Conservation (phyloP, 2,329 filamentous ascomycete species). For the Exophiala aquamarina region DNA sequence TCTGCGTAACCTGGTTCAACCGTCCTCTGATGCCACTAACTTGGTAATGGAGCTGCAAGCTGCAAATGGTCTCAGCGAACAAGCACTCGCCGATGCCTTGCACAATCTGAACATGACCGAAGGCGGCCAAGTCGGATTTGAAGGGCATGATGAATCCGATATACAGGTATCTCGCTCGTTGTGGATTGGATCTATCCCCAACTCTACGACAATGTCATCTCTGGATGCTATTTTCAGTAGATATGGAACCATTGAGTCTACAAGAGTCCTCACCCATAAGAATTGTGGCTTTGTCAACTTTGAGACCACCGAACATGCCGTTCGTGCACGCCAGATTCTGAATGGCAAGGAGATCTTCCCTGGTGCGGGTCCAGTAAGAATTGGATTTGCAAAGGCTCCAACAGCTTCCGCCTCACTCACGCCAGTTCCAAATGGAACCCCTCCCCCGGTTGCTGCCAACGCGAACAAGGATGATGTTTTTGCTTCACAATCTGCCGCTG, state of each 20-base stretch:
- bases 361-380: slow-evolving; percentile 87
- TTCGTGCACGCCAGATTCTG: slow-evolving; percentile 80
- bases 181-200: slow-evolving; percentile 96
- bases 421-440: slow-evolving; percentile 85
- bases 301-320: slow-evolving; percentile 84
- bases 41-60: slow-evolving; percentile 20
- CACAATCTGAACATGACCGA: slow-evolving; percentile 24
- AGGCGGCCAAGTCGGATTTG: slow-evolving; percentile 50
- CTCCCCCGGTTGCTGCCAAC: slow-evolving; percentile 74
- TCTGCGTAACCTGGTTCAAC: slow-evolving; percentile 71
- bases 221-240: slow-evolving; percentile 91
- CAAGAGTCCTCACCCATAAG: slow-evolving; percentile 93
- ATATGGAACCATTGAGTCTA: slow-evolving; percentile 89
- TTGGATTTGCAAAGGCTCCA: slow-evolving; percentile 96
- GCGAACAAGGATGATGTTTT: slow-evolving; percentile 19
- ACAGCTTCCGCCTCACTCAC: slow-evolving; percentile 77
- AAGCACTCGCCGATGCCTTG: slow-evolving; percentile 20
- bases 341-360: slow-evolving; percentile 99
- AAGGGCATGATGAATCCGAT: slow-evolving; percentile 72
- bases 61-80: slow-evolving; percentile 12
- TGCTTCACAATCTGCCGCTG: slow-evolving; percentile 30
- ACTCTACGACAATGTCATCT: slow-evolving; percentile 93
- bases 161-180: slow-evolving; percentile 80
- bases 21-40: slow-evolving; percentile 10
- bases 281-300: slow-evolving; percentile 99